Evolutionary conservation across 1,284 basidiomycete genomes (phyloP).

Genomic region (Coriolopsis trogii): DNA sequence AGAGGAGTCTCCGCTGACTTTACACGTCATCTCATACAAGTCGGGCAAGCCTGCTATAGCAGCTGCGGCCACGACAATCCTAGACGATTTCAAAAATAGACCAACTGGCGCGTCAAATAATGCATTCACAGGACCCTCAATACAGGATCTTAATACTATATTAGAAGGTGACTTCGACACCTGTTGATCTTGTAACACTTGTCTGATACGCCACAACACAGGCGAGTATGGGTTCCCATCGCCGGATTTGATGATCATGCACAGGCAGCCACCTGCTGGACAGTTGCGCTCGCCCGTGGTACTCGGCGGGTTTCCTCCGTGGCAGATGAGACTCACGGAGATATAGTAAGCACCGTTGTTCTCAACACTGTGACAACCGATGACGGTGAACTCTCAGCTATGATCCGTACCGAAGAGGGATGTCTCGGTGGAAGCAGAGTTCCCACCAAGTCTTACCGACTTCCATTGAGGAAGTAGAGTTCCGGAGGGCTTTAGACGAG

Average conservation of each 20-base stretch:
- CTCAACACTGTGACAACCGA: not conserved
- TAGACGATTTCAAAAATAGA: slow-evolving; percentile 8
- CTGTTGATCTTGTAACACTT: not conserved
- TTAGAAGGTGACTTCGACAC: slow-evolving; percentile 56
- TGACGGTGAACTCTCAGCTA: slow-evolving; percentile 5
- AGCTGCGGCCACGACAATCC: slow-evolving; percentile 30
- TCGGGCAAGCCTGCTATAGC: slow-evolving; percentile 43
- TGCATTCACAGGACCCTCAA: slow-evolving; percentile 25
- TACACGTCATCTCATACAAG: slow-evolving; percentile 40
- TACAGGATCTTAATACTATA: slow-evolving; percentile 48
- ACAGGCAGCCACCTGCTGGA: slow-evolving; percentile 48
- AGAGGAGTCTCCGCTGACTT: slow-evolving; percentile 24
- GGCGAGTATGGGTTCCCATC: slow-evolving; percentile 51
- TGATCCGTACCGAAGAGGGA: slow-evolving; percentile 8
- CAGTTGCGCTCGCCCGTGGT: slow-evolving; percentile 52
- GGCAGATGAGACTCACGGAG: slow-evolving; percentile 77
- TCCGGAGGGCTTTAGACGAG: slow-evolving; percentile 69
- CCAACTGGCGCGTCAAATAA: not conserved
- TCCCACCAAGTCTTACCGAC: slow-evolving; percentile 7
- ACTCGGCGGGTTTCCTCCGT: slow-evolving; percentile 75
- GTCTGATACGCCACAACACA: slow-evolving; percentile 22
- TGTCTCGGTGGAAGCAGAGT: slow-evolving; percentile 11
- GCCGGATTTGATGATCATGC: slow-evolving; percentile 78
- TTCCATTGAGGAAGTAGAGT: slow-evolving; percentile 53
- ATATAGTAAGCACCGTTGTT: slow-evolving; percentile 59